A percentile compares a stretch with the other conserved stretches of the same genome.
Conservation (phyloP, 257 asterid genomes). For the Asclepias syriaca region DNA sequence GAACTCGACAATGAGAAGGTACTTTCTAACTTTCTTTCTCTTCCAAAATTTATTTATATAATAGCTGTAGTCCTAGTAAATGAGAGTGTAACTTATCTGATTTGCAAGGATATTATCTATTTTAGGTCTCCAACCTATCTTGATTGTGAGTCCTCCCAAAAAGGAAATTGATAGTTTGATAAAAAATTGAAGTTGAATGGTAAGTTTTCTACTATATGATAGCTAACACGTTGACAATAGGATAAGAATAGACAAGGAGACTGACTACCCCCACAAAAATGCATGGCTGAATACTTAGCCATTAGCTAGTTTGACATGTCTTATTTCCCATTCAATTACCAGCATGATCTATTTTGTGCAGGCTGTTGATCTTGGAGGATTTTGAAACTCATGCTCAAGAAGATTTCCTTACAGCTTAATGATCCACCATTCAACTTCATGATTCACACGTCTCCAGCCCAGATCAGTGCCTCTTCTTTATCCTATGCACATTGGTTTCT, state of each 20-base stretch:
- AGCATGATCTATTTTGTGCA: conserved; percentile 19
- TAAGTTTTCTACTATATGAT: neutral
- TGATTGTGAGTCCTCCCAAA: neutral
- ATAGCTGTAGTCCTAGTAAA: neutral
- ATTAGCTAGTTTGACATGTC: neutral
- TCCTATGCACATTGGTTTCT: conserved; percentile 77
- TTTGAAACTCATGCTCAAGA: conserved; percentile 69
- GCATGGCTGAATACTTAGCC: neutral
- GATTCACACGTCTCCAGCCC: conserved; percentile 73
- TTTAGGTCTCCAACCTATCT: neutral
- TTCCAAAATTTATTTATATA: neutral
- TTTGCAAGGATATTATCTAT: neutral
- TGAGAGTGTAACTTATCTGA: neutral
- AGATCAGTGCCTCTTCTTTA: conserved; percentile 31
- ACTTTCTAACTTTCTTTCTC: conserved; percentile 8
- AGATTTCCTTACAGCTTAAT: conserved; percentile 73
- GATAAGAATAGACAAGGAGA: neutral
- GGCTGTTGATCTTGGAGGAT: conserved; percentile 82
- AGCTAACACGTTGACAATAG: neutral
- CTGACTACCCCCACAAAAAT: neutral
- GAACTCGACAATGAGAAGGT: conserved; percentile 66
- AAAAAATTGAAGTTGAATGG: neutral
- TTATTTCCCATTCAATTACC: neutral
- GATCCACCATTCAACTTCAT: conserved; percentile 75
- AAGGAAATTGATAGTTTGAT: too few species aligned